Evolutionary conservation across 192 early-diverging fungal genomes (phyloP), one percentile per base, ranked within the genome.

Genomic region (Rhizoclosmatium sp.): DNA sequence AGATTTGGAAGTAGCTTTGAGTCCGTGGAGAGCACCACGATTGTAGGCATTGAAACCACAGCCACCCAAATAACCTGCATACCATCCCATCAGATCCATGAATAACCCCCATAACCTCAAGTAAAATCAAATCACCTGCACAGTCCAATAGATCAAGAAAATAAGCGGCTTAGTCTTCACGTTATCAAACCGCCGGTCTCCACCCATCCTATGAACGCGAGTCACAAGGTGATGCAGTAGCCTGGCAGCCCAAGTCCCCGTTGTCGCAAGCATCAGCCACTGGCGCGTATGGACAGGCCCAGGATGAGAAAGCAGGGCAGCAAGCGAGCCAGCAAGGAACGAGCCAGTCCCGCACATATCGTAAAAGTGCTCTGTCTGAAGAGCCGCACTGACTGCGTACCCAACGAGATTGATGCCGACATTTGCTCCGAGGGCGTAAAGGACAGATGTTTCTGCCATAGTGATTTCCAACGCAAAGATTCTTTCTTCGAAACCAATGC

Each of bases 141-240:
- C 69, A n/a, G 76, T 19, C 59, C 68, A 83, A 5, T 72, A 79
- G 9, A 42, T 69, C 14, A 65, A 47, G 47, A 84, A 84, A 41
- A 71, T 56, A 4, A 75, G 12, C 42, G 77, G 76, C 51, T 81
- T 74, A 9, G 42, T 44, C 62, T 82, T 82, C 70, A 85, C 80
- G 46, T 77, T 44, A 47, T 85, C 78, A 60, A 85, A 85, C 14
- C 84, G 84, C 19, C 72, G 41, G 76, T 85, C 84, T 40, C 80
- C 73, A 14, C 76, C 78, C 9, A 79, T 39, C 2, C 72, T 21
- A 59, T 82, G 60, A 14, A 80, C 81, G 41, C 84, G 80, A 1
- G 42, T 14, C 31, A 45, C 61, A 4, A 85, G 76, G 54, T 67
- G 69, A 14, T 56, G 14, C 7, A 68, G 48, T 3, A 85, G 69